Base-by-base conservation (phyloP, 768 basidiomycete genomes). In the Podaxis sp. region DNA sequence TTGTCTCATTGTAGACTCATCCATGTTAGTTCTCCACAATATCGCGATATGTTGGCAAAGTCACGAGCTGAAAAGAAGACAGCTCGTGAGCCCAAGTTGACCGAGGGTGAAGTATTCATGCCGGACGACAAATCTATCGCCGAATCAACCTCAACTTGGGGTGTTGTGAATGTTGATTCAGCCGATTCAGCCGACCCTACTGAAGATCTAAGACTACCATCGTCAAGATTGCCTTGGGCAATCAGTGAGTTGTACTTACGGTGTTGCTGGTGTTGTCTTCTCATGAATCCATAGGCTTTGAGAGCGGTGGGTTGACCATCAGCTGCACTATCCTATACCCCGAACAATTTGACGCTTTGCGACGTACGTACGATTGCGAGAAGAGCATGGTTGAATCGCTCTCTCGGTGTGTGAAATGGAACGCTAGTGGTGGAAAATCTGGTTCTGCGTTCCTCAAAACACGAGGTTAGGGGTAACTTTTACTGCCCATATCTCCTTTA, bases 371-470 rank as follows among this genome's bases (percentile, higher is more conserved):
- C 67, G 93, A 95, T 65, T 97, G 94, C 70, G 94, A 97, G 68
- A 89, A 89, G 70, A 94, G 91, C 68, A 94, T 98, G 77, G 85
- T 98, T 46, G 95, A 98, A 72, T 95, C 93, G 0, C 76, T 99
- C 15, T 89, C 97, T 0, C 82, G 96, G 27, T 99, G 97, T 72
- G 85, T 96, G 65, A 96, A 96, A 72, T 99, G 96, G 93, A 89
- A 98, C 69, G 89, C 94, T 0, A 89, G 85, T 60, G 97, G 97
- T 24, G 97, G 97, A 7, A 98, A 98, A 72, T 97, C 94, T 9
- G 96, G 96, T 12, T 97, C 94, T 3, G 95, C 93, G 0, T 98
- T 99, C 76, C 75, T 98, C 67, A 98, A 98, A 76, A 98, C 96
- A 15, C 82, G 88, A 80, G 96, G 96, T 93, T 63, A 43, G 79